Base-by-base conservation (phyloP, 768 basidiomycete species). In the Tylopilus sp. region DNA sequence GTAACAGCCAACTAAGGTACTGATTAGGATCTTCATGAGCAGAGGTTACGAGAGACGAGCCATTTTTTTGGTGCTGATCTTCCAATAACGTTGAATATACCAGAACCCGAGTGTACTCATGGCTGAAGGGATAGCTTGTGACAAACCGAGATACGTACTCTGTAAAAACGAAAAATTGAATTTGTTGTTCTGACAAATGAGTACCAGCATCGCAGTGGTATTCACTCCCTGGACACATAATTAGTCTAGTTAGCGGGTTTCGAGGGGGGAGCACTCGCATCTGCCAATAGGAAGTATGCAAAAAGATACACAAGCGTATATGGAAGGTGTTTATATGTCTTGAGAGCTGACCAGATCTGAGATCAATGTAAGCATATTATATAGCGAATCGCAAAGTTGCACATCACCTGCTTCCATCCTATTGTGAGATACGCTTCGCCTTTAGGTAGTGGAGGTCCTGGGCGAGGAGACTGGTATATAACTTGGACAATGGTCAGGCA, bases 301-400 rank as follows among this genome's bases (percentile, higher is more conserved):
- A 87, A 74, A 1, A 93, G 75, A 67, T 93, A 95, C 47, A 83
- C 77, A 67, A 92, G 92, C 1, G 90, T 94, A 68, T 87, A 81
- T 0, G 90, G 90, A 1, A 92, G 77, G 62, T 84, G 76, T 68
- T 82, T 87, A 69, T 87, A 91, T 54, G 92, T 83, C 62, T 83
- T 86, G 54, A 79, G 63, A 1, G 89, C 87, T 14, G 77, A 72
- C 84, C 89, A 92, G 46, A 93, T 89, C 85, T 91, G 56, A n/a
- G 26, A 26, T 49, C 9, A 34, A 28, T 8, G 42, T 64, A 6
- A 62, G 47, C n/a, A n/a, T n/a, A n/a, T 25, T 2, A 33, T 25
- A 25, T 11, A 4, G 28, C 22, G 31, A 13, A 8, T 19, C 28
- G 42, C 16, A 29, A 43, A 40, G 31, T 0, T n/a, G 12, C n/a